Conservation (phyloP, 1,284 basidiomycete genomes). For the Heliocybe sulcata region DNA sequence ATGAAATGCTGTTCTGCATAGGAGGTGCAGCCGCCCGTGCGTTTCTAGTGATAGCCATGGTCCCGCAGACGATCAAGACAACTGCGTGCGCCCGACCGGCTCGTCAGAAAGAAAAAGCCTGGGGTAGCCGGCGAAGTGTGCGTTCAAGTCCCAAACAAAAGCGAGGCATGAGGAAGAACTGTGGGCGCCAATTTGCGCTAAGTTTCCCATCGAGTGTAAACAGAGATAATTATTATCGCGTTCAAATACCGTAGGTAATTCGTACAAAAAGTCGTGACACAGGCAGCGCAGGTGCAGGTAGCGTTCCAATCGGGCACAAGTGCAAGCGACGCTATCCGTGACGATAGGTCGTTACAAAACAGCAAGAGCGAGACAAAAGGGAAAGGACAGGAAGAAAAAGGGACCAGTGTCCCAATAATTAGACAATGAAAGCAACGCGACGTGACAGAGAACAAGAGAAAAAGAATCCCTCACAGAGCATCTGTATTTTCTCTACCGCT, state of each 20-base stretch:
- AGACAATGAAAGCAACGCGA: background rate
- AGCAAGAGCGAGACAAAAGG: background rate
- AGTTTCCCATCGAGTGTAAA: background rate
- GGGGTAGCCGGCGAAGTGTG: no score
- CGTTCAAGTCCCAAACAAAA: no score
- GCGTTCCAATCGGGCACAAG: background rate
- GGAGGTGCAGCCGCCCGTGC: background rate
- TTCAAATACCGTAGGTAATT: background rate
- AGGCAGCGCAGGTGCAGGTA: background rate
- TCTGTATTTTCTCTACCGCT: background rate
- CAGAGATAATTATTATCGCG: background rate
- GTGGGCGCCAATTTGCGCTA: background rate
- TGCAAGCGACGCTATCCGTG: background rate
- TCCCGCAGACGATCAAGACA: no score
- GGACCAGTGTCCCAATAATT: background rate
- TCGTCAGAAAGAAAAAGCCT: no score
- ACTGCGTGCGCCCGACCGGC: no score
- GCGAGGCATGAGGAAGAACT: no score
- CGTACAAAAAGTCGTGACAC: background rate
- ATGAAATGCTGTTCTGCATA: background rate
- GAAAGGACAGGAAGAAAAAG: background rate
- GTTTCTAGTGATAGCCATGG: background rate
- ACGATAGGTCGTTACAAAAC: background rate
- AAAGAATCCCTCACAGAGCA: background rate
- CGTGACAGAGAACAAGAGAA: background rate